Evolutionary conservation across 2,329 filamentous ascomycete genomes (phyloP), one percentile per base, ranked within the genome.

Genomic region (Plenodomus biglobosus): DNA sequence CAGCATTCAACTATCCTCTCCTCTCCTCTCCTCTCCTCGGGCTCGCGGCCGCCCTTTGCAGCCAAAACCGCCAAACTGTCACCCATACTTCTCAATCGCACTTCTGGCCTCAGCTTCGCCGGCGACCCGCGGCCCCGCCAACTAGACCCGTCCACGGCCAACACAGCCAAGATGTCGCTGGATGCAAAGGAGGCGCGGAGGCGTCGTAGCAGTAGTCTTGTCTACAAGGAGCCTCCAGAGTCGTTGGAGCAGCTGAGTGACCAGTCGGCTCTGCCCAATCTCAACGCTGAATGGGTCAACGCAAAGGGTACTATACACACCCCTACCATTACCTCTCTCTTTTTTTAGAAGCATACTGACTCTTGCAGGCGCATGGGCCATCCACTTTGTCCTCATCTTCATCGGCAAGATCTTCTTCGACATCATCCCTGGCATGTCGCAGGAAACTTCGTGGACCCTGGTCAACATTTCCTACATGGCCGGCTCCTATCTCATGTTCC

Each of bases 401-500:
- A 84, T 85, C 67, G 84, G 96, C 71, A 99, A 99, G 78, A 92
- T 99, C 69, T 83, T 99, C 67, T 99, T 92, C 80, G 91, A 96
- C 75, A 92, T 96, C 68, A 88, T 99, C 54, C 94, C 94, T 16
- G 91, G 92, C 60, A 88, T 97, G 63, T 95, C 92, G 27, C 94
- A 97, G 76, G 94, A 99, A 77, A 95, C 91, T 35, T 97, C 92
- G 53, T 99, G 94, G 94, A 99, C 94, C 10, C 80, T 99, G 61
- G 96, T 92, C 74, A 99, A 99, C 76, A 95, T 97, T 74, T 91
- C 91, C 42, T 99, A 99, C 81, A 97, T 97, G 92, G 88, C 94
- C 68, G 92, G 91, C 66, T 96, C 92, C 36, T 99, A 97, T 75
- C 84, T 99, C 74, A 99, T 99, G 94, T 99, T 99, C 76, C 94